These are phyloP conservation scores for Betula pendula DNA, from an alignment of 306 rosid species.

Conservation along the genomic window DNA sequence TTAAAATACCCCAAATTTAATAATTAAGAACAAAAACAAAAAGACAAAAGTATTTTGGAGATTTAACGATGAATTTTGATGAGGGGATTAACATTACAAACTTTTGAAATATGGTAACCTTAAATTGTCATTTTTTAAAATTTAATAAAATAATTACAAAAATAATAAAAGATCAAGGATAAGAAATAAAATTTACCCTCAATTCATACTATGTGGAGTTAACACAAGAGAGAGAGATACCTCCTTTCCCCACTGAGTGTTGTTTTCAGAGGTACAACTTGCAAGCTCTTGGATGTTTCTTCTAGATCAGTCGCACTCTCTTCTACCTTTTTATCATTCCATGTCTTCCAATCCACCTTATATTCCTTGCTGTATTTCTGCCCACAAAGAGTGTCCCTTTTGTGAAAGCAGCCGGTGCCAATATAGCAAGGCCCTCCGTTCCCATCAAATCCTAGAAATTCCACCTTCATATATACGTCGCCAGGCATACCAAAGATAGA, in stretches of 20 bases:
- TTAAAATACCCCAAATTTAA: too few relatives aligned
- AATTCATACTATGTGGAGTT: too few relatives aligned
- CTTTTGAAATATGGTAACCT: too few relatives aligned
- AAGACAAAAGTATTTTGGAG: too few relatives aligned
- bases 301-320: background rate
- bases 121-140: too few relatives aligned
- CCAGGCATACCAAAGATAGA: too few relatives aligned
- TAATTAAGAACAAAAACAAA: too few relatives aligned
- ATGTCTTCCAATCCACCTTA: background rate
- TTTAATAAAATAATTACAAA: too few relatives aligned
- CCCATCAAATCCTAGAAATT: background rate
- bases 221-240: background rate
- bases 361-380: background rate
- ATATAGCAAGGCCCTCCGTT: background rate
- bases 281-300: constrained; percentile 1
- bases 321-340: background rate
- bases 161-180: too few relatives aligned
- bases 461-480: background rate
- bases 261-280: background rate
- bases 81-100: too few relatives aligned
- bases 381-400: background rate
- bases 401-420: background rate
- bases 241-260: constrained; percentile 8
- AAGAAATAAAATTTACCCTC: too few relatives aligned
- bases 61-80: too few relatives aligned